Conservation (phyloP, 352 stramenopile species). For the Phytophthora quininea region DNA sequence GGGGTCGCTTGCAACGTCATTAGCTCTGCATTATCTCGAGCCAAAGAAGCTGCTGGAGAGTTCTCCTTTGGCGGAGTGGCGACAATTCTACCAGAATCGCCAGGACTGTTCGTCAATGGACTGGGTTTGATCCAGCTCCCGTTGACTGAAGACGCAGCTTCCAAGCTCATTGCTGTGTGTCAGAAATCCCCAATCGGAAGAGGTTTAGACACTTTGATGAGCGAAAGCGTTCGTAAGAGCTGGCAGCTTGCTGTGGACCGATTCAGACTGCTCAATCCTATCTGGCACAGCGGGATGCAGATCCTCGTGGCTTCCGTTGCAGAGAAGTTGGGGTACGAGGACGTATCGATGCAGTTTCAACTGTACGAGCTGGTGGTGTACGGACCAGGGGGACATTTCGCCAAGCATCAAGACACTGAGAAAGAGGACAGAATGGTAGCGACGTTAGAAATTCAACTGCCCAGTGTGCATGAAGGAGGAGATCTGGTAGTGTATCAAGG, state of each 20-base stretch:
- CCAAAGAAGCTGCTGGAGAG: neutral
- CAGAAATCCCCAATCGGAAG: slow-evolving; percentile 24
- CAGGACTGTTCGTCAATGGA: slow-evolving; percentile 7
- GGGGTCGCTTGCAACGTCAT: slow-evolving; percentile 1
- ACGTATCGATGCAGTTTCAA: slow-evolving; percentile 3
- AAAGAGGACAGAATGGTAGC: slow-evolving; percentile 50
- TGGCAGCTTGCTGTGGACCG: slow-evolving; percentile 8
- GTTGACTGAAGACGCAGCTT: neutral
- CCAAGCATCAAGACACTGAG: slow-evolving; percentile 47
- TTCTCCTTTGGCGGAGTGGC: slow-evolving; percentile 2
- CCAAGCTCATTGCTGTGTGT: slow-evolving; percentile 1
- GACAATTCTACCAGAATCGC: neutral
- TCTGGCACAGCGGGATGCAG: slow-evolving; percentile 7
- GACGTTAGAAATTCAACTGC: slow-evolving; percentile 42
- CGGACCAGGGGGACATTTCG: slow-evolving; percentile 42
- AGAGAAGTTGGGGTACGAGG: slow-evolving; percentile 4
- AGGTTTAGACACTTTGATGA: neutral
- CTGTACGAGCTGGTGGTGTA: slow-evolving; percentile 53
- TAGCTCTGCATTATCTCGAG: slow-evolving; percentile 1
- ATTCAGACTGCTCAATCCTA: neutral
- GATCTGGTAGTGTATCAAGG: neutral
- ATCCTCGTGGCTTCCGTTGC: slow-evolving; percentile 1
- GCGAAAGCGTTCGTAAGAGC: slow-evolving; percentile 15
- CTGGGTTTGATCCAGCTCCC: slow-evolving; percentile 11
- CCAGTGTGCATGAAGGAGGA: slow-evolving; percentile 13